Base-by-base conservation (phyloP, 495 filamentous ascomycete genomes). In the Neurospora terricola region DNA sequence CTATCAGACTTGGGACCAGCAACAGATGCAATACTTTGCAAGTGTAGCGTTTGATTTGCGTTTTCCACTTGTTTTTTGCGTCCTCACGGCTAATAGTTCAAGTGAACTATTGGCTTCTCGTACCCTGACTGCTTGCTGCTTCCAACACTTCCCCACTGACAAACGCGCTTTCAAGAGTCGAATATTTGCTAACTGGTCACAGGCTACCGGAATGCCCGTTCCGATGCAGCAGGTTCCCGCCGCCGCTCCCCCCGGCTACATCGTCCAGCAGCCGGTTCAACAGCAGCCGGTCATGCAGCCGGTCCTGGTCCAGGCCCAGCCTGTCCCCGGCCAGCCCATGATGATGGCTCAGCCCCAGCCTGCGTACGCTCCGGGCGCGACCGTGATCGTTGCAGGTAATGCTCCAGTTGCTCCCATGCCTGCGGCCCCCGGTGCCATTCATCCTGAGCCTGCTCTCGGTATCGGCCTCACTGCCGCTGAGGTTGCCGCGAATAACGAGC, bases 381-480 rank as follows among this genome's bases (percentile, higher is more conserved):
- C 71, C 14, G 73, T 70, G 62, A 48, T 48, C 12, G 43, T 71
- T 36, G 66, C 73, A 72, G 76, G 73, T 72, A 73, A 72, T 27
- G 39, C 42, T 38, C 40, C 72, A 2, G 54, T 66, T 36, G 34
- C 74, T 48, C 54, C 72, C 42, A 37, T 76, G 30, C 18, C 76
- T 45, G 71, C 73, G 71, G 59, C 70, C 70, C 62, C 73, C 72
- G 54, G 54, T 66, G 70, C 75, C n/a, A 69, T 75, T 16, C 73
- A 75, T 45, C 72, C 78, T 12, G 82, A 81, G 40, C 75, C 77
- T 16, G 78, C 82, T 21, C 69, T 80, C 69, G 82, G 83, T 54
- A 78, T 84, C 66, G 83, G 84, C 69, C 80, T 80, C 62, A 86
- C 81, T 1, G 77, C 78, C 42, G 74, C 75, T 48, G 82, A 85